Evolutionary conservation across 768 basidiomycete genomes (phyloP).

Genomic region (Rhodosporidiobolus sp.): DNA sequence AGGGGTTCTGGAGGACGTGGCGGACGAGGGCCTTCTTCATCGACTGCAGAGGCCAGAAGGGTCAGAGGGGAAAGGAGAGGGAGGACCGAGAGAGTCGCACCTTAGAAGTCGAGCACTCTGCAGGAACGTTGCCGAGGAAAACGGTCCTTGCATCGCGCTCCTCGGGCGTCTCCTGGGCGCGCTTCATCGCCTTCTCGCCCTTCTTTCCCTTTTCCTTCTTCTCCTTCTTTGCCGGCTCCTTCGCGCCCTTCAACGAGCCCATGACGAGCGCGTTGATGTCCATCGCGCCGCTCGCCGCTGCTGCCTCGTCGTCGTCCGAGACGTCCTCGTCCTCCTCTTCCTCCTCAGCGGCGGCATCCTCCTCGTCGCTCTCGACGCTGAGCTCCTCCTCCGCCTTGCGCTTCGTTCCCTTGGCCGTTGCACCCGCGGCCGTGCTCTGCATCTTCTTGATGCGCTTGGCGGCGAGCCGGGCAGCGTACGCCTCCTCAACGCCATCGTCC

Average conservation of each 20-base stretch:
- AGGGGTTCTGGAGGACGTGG: conserved; percentile 62
- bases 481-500: conserved; percentile 40
- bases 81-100: conserved; percentile 51
- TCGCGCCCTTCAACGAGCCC: conserved; percentile 43
- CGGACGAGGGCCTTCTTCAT: conserved; percentile 69
- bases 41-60: conserved; percentile 55
- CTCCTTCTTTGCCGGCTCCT: conserved; percentile 42
- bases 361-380: conserved; percentile 45
- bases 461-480: conserved; percentile 27
- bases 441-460: conserved; percentile 33
- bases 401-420: conserved; percentile 29
- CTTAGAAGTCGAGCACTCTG: conserved; percentile 70
- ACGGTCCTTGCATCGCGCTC: conserved; percentile 77
- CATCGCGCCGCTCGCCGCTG: conserved; percentile 45
- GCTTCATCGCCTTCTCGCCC: conserved; percentile 44
- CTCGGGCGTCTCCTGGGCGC: conserved; percentile 61
- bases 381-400: conserved; percentile 39
- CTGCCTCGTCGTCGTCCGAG: conserved; percentile 46
- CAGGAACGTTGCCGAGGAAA: conserved; percentile 83
- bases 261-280: conserved; percentile 36
- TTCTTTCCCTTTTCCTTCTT: conserved; percentile 20
- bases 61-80: not conserved
- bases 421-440: conserved; percentile 17
- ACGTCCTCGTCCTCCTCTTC: conserved; percentile 44
- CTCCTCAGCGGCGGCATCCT: conserved; percentile 45